phyloP scores from a whole-genome alignment of 1,284 basidiomycete genomes.

The Ceratobasidium papillatum region DNA sequence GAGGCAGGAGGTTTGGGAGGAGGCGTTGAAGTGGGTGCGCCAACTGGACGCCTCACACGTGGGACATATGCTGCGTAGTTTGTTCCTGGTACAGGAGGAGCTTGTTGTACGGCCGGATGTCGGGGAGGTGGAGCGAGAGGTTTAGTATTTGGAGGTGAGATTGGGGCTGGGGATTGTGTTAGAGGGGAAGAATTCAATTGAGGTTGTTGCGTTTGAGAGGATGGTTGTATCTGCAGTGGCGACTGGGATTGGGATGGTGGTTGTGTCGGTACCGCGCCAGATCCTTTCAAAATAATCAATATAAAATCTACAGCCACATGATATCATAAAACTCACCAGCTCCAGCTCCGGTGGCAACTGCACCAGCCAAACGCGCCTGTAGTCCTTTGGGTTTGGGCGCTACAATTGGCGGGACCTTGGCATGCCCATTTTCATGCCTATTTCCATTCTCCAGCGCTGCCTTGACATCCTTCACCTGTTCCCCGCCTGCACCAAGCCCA shows the following conservation, averaged over 20 bases:
- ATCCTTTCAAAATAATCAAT: not conserved
- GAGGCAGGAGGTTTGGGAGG: not conserved
- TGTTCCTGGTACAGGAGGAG: slow-evolving; percentile 57
- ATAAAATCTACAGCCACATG: not conserved
- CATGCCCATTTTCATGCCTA: not conserved
- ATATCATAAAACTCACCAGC: not conserved
- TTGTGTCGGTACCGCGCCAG: not conserved
- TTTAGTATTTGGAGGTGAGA: slow-evolving; percentile 36
- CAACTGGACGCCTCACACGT: slow-evolving; percentile 59
- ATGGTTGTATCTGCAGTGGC: not conserved
- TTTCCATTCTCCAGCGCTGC: not conserved
- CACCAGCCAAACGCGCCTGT: slow-evolving; percentile 31
- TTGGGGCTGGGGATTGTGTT: slow-evolving; percentile 42
- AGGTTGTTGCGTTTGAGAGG: not conserved
- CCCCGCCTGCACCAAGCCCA: not conserved
- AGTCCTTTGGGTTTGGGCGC: slow-evolving; percentile 29
- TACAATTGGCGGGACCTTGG: slow-evolving; percentile 19
- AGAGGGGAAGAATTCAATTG: slow-evolving; percentile 43
- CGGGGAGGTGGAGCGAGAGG: slow-evolving; percentile 51
- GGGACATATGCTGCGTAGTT: slow-evolving; percentile 85
- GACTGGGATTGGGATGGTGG: not conserved
- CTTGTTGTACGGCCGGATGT: slow-evolving; percentile 55
- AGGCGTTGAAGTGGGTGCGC: slow-evolving; percentile 14
- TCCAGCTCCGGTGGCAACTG: slow-evolving; percentile 5
- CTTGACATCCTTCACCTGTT: not conserved